phyloP scores from a whole-genome alignment of 2,329 filamentous ascomycete species.

The Aspergillus unguis region DNA sequence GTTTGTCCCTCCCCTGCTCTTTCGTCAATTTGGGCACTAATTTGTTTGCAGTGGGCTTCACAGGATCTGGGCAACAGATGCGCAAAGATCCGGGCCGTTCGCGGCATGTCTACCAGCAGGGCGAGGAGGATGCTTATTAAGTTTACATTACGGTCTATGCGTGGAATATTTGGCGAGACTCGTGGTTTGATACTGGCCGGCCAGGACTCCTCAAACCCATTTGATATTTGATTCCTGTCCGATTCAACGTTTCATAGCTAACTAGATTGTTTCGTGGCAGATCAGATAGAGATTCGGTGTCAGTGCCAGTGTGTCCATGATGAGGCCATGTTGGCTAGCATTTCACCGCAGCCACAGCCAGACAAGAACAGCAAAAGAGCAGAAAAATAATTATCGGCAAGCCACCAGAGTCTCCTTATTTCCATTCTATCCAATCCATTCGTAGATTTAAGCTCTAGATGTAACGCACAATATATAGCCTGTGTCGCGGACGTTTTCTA shows the following conservation, averaged over 20 bases:
- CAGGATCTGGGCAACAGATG: conserved; percentile 92
- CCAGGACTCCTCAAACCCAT: conserved; percentile 3
- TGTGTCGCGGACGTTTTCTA: too few species aligned
- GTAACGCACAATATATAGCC: too few species aligned
- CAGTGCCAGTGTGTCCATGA: too few species aligned
- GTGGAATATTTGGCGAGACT: too few species aligned
- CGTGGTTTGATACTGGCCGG: background rate
- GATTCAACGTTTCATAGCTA: conserved; percentile 7
- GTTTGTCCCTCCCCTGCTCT: conserved; percentile 46
- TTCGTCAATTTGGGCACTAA: background rate
- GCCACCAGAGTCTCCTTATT: too few species aligned
- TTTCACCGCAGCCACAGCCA: too few species aligned
- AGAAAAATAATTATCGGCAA: too few species aligned
- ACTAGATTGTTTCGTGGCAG: conserved; percentile 6
- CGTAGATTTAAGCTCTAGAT: too few species aligned
- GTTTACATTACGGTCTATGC: too few species aligned
- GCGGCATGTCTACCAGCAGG: conserved; percentile 79
- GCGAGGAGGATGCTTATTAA: conserved; percentile 62
- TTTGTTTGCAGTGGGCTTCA: conserved; percentile 74
- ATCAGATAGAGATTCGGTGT: background rate
- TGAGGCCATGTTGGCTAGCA: too few species aligned
- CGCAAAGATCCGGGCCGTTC: conserved; percentile 81
- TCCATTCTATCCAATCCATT: too few species aligned
- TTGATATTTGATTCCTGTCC: background rate
- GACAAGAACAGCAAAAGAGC: too few species aligned